Base-by-base conservation (phyloP, 345 rosid species). In the Odontarrhena argentea region DNA sequence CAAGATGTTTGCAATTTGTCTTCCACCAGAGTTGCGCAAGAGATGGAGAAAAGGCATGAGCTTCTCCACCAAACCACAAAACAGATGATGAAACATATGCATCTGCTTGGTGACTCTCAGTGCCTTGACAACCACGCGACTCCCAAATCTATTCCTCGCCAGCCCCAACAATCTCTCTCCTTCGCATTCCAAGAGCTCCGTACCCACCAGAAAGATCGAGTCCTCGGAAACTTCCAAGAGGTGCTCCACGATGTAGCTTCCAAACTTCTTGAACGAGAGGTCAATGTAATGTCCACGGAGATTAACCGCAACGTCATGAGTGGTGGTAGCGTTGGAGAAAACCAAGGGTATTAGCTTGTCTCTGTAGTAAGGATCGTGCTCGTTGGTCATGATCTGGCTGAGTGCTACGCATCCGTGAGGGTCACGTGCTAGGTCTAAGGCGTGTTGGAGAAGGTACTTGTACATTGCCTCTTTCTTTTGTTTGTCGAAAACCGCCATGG, bases 361-460 rank as follows among this genome's bases (percentile, higher is more conserved):
- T 42, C 28, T 69, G 55, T 42, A 69, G 40, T 3, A 34, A 43
- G 11, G 3, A 36, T 60, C 61, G 1, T 28, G 55, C 4, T 8
- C 0, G 28, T 60, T 46, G n/a, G 47, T 60, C 22, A 60, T 52
- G 28, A 60, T 15, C 25, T 49, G 13, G 26, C 42, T 43, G 40
- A 69, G 68, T 0, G 44, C 54, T 54, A 24, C 43, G 62, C 68
- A 70, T 9, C 74, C 68, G 41, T 70, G 15, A 14, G 6, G 5
- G 9, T 51, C 14, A 51, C 59, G 9, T 2, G 50, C 69, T 37
- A 51, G 3, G 41, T 51, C 18, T 1, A 64, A 15, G 37, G 38
- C 45, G 59, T 26, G 15, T 9, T 13, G 3, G 15, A 26, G 49
- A 25, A 32, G 3, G 11, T 0, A 11, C 0, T 51, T 11, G 12